Evolutionary conservation across 345 rosid species (phyloP), one percentile per base, ranked within the genome.

Genomic region (Camelina neglecta): DNA sequence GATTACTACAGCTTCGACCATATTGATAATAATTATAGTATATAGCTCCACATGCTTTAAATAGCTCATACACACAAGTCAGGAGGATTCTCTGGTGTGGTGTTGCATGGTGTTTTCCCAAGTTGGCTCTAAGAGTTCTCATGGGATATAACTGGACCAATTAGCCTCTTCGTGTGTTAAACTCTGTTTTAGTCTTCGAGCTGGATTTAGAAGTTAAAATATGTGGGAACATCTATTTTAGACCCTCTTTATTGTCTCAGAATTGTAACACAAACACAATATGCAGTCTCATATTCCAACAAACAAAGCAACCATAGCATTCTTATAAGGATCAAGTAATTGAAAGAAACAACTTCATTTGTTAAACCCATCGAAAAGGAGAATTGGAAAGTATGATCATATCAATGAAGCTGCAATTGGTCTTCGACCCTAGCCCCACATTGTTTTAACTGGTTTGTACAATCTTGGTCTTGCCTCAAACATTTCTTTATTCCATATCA

Each of bases 361-460:
- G 13, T 49, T 51, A 49, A 49, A 60, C 39, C 38, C 31, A 26
- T 26, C 31, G 36, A 24, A 35, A 33, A 21, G 13, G 8, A 59
- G 23, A 58, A 11, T 31, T 69, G n/a, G 15, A 35, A 71, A 6
- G 9, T 12, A 21, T 11, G 9, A 15, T 75, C 38, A 82, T 57
- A 83, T 62, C 31, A 72, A 21, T 59, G 86, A 86, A 69, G 79
- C 83, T 83, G 84, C 85, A 15, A 84, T 75, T 0, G 85, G 79
- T 33, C 84, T 73, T 66, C 65, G 71, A 7, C 86, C 85, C 20
- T 48, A 83, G 53, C 39, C 73, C 60, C 7, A 51, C 75, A 78
- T 79, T 80, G 76, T 84, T 78, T 80, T 85, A 48, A 85, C 75
- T 10, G 61, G 79, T 75, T 65, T 87, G 79, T 84, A 85, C 62